Conservation (phyloP, 1,284 basidiomycete species). For the Agroathelia rolfsii region DNA sequence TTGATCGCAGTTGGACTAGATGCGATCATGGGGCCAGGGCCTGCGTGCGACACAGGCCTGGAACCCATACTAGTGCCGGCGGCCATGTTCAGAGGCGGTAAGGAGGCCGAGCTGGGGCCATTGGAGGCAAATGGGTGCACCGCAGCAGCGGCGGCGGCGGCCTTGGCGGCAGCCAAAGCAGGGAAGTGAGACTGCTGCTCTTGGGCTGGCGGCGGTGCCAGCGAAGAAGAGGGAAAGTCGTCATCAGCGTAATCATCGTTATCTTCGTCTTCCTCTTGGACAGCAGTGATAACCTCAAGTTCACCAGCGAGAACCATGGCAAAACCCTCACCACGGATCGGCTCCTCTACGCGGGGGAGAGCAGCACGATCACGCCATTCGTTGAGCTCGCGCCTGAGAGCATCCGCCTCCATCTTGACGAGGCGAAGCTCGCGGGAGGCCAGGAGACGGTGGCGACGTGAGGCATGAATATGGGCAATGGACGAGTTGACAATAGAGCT, state of each 20-base stretch:
- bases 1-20: conserved; percentile 21
- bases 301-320: conserved; percentile 58
- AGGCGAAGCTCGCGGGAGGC: conserved; percentile 70
- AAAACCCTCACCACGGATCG: conserved; percentile 58
- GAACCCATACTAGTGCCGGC: conserved; percentile 14
- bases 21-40: conserved; percentile 19
- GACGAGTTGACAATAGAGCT: conserved; percentile 90
- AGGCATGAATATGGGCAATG: conserved; percentile 76
- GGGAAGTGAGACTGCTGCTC: no score
- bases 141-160: conserved; percentile 12
- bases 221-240: conserved; percentile 20
- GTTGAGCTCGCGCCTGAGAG: conserved; percentile 76
- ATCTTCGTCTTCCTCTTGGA: conserved; percentile 42
- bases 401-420: conserved; percentile 69
- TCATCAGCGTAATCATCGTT: conserved; percentile 30
- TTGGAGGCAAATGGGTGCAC: conserved; percentile 12
- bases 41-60: conserved; percentile 12
- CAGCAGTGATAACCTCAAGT: conserved; percentile 48
- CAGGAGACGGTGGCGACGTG: conserved; percentile 69
- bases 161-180: conserved; percentile 21
- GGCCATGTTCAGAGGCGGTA: no score
- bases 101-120: background rate
- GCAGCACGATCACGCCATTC: conserved; percentile 75
- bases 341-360: conserved; percentile 61
- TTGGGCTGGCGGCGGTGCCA: conserved; percentile 10